Evolutionary conservation across 257 asterid genomes (phyloP).

Genomic region (Capsicum rhomboideum): DNA sequence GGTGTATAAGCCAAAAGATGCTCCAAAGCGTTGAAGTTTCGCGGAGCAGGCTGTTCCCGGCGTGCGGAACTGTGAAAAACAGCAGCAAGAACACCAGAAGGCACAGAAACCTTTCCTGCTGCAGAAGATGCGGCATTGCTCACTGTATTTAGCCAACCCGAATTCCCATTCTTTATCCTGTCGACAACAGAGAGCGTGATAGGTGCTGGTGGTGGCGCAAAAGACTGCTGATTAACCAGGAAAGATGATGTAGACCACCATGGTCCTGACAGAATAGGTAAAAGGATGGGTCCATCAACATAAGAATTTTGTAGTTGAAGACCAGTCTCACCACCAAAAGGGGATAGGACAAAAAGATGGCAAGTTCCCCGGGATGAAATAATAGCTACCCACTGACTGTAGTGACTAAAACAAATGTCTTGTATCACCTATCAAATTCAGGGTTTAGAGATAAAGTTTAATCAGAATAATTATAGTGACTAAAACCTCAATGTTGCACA

Average conservation of each 20-base stretch:
- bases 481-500: background rate
- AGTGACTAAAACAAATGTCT: conserved; percentile 41
- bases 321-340: conserved; percentile 43
- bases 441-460: background rate
- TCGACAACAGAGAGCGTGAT: conserved; percentile 35
- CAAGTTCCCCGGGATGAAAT: conserved; percentile 39
- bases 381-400: conserved; percentile 43
- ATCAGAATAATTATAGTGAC: background rate
- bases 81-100: conserved; percentile 38
- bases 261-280: conserved; percentile 33
- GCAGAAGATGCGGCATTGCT: conserved; percentile 45
- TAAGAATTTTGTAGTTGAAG: conserved; percentile 31
- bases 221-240: conserved; percentile 21
- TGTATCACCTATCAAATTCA: conserved; percentile 35
- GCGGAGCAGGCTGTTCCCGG: conserved; percentile 21
- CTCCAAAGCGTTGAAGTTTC: conserved; percentile 22
- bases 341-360: conserved; percentile 41
- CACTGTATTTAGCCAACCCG: conserved; percentile 32
- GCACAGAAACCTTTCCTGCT: conserved; percentile 29
- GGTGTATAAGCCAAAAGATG: conserved; percentile 41
- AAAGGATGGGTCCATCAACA: conserved; percentile 23
- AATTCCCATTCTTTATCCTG: conserved; percentile 30
- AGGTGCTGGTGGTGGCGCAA: conserved; percentile 23
- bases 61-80: conserved; percentile 26
- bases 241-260: conserved; percentile 47